phyloP scores from a whole-genome alignment of 306 rosid genomes.

The Rosa multiflora region DNA sequence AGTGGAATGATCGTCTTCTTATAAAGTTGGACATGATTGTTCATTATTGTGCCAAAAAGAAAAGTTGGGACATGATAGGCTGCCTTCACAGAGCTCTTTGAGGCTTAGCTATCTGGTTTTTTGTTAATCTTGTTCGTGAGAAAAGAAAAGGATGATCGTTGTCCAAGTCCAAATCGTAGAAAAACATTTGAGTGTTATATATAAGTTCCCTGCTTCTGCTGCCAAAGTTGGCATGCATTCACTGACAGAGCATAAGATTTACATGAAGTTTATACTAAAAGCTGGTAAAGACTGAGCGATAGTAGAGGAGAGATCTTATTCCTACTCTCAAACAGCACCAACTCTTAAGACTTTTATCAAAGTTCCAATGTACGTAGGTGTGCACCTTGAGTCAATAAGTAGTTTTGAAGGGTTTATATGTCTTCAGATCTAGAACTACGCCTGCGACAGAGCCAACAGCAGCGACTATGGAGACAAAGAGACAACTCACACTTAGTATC shows the following conservation, averaged over 20 bases:
- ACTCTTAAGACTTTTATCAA: neutral
- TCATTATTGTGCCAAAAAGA: neutral
- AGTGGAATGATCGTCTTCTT: neutral
- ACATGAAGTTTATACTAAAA: neutral
- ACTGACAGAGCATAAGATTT: neutral
- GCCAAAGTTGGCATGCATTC: neutral
- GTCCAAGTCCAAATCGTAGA: neutral
- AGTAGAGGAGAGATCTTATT: neutral
- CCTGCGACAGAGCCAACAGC: slow-evolving; percentile 74
- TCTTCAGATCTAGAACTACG: slow-evolving; percentile 66
- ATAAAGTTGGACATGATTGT: neutral
- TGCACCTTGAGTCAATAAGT: slow-evolving; percentile 25
- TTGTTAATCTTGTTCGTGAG: neutral
- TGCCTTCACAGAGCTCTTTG: neutral
- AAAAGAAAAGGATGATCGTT: neutral
- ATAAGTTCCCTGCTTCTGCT: neutral
- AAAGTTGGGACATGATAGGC: neutral
- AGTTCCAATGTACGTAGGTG: neutral
- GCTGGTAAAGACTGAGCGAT: neutral
- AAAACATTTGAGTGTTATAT: neutral
- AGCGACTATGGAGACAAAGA: slow-evolving; percentile 49
- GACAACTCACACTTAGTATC: slow-evolving; percentile 49
- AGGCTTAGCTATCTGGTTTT: neutral
- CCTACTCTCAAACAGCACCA: neutral
- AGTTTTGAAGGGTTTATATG: slow-evolving; percentile 57